Percentiles rank a stretch among this genome's conserved stretches.
These are phyloP conservation scores for Chaetomium tenue DNA, from an alignment of 495 filamentous ascomycete genomes.

Conservation along the genomic window DNA sequence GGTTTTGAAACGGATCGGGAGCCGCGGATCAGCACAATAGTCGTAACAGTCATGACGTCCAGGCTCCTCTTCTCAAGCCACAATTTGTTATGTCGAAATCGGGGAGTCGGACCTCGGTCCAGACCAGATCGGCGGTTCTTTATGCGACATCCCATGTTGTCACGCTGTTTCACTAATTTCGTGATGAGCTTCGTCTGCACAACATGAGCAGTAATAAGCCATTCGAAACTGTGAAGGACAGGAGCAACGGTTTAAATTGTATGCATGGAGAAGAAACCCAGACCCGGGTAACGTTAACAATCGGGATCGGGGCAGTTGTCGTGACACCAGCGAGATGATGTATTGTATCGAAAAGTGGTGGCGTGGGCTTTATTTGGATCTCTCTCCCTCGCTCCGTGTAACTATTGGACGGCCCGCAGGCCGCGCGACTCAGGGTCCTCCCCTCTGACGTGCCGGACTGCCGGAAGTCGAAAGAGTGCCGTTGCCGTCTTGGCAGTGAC, in stretches of 20 bases:
- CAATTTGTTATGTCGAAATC: background rate
- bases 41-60: background rate
- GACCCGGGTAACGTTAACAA: too few species aligned
- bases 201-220: background rate
- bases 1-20: background rate
- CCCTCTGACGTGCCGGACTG: conserved; percentile 5
- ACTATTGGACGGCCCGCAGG: too few species aligned
- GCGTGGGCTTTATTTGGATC: too few species aligned
- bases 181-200: background rate
- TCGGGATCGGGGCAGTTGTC: too few species aligned
- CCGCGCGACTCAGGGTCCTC: conserved; percentile 3
- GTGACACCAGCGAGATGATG: too few species aligned
- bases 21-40: background rate
- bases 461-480: background rate
- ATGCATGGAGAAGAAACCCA: too few species aligned
- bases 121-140: conserved; percentile 13
- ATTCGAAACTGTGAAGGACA: background rate
- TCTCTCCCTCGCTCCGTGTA: too few species aligned
- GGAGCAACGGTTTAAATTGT: too few species aligned
- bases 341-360: too few species aligned
- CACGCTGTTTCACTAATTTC: background rate
- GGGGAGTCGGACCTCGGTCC: conserved; percentile 14
- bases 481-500: conserved; percentile 3
- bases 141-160: background rate
- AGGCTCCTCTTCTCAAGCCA: background rate